phyloP scores from a whole-genome alignment of 805 yeast genomes.

The Candida silvatica region DNA sequence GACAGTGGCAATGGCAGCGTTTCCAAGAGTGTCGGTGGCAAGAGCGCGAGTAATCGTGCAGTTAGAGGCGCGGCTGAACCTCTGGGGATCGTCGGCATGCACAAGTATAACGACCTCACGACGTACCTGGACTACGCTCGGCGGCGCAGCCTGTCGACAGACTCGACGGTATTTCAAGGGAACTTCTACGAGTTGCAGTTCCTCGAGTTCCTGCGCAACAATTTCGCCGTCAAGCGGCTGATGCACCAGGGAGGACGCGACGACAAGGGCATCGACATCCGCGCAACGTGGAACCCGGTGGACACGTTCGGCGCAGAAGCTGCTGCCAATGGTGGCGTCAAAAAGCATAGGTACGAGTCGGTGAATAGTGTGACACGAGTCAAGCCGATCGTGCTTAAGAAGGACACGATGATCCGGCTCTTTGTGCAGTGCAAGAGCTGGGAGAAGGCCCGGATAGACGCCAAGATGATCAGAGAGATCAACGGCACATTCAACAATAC shows the following conservation, averaged over 20 bases:
- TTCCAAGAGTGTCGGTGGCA: neutral
- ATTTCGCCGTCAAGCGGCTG: conserved; percentile 30
- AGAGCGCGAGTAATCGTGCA: neutral
- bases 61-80: neutral
- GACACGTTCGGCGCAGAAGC: conserved; percentile 11
- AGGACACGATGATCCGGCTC: conserved; percentile 26
- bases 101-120: conserved; percentile 22
- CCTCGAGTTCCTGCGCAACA: conserved; percentile 28
- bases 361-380: conserved; percentile 19
- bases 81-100: neutral
- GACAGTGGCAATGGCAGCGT: neutral
- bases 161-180: conserved; percentile 43
- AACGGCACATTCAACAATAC: conserved; percentile 36
- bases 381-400: conserved; percentile 17
- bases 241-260: conserved; percentile 45
- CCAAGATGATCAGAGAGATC: conserved; percentile 41
- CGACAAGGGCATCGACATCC: conserved; percentile 49
- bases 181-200: conserved; percentile 45
- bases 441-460: conserved; percentile 30
- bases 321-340: neutral
- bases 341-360: conserved; percentile 8
- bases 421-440: conserved; percentile 52
- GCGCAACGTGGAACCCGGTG: conserved; percentile 40
- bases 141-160: conserved; percentile 30
- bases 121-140: conserved; percentile 26